A percentile compares a stretch with the other conserved stretches of the same genome.
Evolutionary conservation across 2,329 filamentous ascomycete species (phyloP).

Genomic region (Alternaria postmessia): DNA sequence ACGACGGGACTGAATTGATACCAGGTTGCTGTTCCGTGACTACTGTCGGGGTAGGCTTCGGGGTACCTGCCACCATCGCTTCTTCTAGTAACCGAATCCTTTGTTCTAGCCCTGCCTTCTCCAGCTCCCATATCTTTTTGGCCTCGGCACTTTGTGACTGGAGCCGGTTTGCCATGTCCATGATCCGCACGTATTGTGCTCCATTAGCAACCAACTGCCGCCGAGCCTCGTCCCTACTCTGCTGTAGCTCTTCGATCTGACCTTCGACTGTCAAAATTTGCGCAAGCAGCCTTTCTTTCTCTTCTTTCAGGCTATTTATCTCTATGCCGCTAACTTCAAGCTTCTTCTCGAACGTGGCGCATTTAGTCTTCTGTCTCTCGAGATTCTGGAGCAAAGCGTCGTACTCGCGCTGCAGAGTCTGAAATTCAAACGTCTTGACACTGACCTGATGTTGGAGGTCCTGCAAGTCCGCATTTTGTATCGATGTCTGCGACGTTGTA

Average conservation of each 20-base stretch:
- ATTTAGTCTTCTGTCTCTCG: slow-evolving; percentile 60
- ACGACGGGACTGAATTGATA: neutral
- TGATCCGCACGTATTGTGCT: slow-evolving; percentile 60
- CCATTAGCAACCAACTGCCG: slow-evolving; percentile 54
- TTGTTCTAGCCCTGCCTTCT: slow-evolving; percentile 49
- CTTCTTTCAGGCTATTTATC: slow-evolving; percentile 61
- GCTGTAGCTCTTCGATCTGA: slow-evolving; percentile 59
- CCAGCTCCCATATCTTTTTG: slow-evolving; percentile 52
- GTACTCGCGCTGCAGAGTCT: slow-evolving; percentile 64
- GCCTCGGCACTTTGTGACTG: slow-evolving; percentile 56
- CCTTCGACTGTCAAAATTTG: slow-evolving; percentile 59
- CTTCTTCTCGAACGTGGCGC: slow-evolving; percentile 58
- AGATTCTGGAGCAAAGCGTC: slow-evolving; percentile 61
- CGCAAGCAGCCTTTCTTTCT: slow-evolving; percentile 58
- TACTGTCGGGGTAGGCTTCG: slow-evolving; percentile 3
- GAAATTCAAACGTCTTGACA: slow-evolving; percentile 61
- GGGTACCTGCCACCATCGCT: slow-evolving; percentile 37
- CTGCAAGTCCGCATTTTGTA: slow-evolving; percentile 52
- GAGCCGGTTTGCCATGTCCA: slow-evolving; percentile 59
- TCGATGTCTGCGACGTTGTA: slow-evolving; percentile 34
- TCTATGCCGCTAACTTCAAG: slow-evolving; percentile 48
- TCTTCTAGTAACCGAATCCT: slow-evolving; percentile 49
- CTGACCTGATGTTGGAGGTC: slow-evolving; percentile 64
- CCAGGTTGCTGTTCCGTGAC: slow-evolving; percentile 2
- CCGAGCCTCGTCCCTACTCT: slow-evolving; percentile 58